phyloP scores from a whole-genome alignment of 306 rosid species.

The Cicer bijugum region DNA sequence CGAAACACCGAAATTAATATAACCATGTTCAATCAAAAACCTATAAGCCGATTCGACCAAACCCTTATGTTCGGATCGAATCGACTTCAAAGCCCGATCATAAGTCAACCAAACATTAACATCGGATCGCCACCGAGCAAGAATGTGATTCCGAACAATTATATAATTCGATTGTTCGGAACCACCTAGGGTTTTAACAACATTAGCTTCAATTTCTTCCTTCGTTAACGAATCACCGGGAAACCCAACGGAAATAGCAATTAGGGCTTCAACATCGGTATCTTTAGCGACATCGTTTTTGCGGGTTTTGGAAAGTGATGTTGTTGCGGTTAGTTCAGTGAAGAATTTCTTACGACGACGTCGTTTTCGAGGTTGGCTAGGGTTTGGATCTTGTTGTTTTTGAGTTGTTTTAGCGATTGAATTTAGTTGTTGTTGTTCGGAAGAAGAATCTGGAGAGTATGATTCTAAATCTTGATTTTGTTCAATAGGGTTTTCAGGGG shows the following conservation, averaged over 20 bases:
- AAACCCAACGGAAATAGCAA: slow-evolving; percentile 80
- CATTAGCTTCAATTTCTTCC: slow-evolving; percentile 88
- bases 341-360: slow-evolving; percentile 93
- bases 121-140: slow-evolving; percentile 75
- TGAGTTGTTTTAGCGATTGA: background rate
- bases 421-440: slow-evolving; percentile 47
- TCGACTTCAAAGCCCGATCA: slow-evolving; percentile 65
- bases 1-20: slow-evolving; percentile 80
- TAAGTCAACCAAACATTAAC: slow-evolving; percentile 76
- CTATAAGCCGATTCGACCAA: slow-evolving; percentile 69
- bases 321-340: slow-evolving; percentile 62
- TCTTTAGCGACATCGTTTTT: slow-evolving; percentile 68
- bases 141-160: slow-evolving; percentile 76
- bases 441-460: slow-evolving; percentile 63
- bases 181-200: slow-evolving; percentile 79
- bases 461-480: too few species aligned
- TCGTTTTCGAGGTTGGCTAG: slow-evolving; percentile 55
- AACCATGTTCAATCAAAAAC: slow-evolving; percentile 79
- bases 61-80: slow-evolving; percentile 73
- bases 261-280: slow-evolving; percentile 76
- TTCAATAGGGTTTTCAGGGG: slow-evolving; percentile 46
- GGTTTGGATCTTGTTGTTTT: slow-evolving; percentile 27
- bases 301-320: slow-evolving; percentile 61
- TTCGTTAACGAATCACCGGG: slow-evolving; percentile 87
- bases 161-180: slow-evolving; percentile 78